Conservation (phyloP, 2,329 filamentous ascomycete species). For the Thelonectria blattea region DNA sequence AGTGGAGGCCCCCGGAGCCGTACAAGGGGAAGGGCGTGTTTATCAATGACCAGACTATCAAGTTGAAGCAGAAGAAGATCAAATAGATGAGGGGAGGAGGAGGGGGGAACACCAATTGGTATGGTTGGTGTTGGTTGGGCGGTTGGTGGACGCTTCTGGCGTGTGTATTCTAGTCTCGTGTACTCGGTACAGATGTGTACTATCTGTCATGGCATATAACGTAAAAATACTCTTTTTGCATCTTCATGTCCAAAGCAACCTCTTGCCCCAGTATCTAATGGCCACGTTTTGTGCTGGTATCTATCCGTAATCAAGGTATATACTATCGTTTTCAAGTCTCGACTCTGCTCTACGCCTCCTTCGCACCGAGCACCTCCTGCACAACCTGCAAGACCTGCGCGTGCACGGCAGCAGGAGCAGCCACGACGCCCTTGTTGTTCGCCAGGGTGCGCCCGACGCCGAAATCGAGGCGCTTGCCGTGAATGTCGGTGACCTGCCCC, state of each 20-base stretch:
- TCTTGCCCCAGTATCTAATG: slow-evolving; percentile 6
- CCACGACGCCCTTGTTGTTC: slow-evolving; percentile 93
- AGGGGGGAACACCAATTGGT: background rate
- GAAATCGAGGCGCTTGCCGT: slow-evolving; percentile 87
- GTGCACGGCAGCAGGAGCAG: slow-evolving; percentile 80
- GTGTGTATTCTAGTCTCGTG: slow-evolving; percentile 41
- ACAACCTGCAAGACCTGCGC: slow-evolving; percentile 79
- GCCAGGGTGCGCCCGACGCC: slow-evolving; percentile 82
- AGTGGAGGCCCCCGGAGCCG: slow-evolving; percentile 91
- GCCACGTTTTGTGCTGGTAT: background rate
- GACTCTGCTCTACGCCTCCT: slow-evolving; percentile 33
- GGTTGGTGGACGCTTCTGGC: slow-evolving; percentile 32
- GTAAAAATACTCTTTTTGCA: slow-evolving; percentile 30
- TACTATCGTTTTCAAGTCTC: slow-evolving; percentile 1
- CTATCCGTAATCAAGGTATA: background rate
- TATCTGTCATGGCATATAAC: slow-evolving; percentile 40
- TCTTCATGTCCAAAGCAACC: background rate
- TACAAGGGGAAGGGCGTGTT: slow-evolving; percentile 99
- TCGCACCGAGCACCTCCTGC: slow-evolving; percentile 70
- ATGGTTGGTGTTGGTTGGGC: slow-evolving; percentile 13
- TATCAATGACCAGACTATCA: slow-evolving; percentile 96
- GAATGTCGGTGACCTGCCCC: slow-evolving; percentile 87
- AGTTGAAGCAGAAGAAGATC: slow-evolving; percentile 97
- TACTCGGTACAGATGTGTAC: slow-evolving; percentile 37
- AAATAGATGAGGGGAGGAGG: slow-evolving; percentile 62